A percentile compares a stretch with the other conserved stretches of the same genome.
Conservation (phyloP, 345 rosid genomes). For the Dimocarpus longan region DNA sequence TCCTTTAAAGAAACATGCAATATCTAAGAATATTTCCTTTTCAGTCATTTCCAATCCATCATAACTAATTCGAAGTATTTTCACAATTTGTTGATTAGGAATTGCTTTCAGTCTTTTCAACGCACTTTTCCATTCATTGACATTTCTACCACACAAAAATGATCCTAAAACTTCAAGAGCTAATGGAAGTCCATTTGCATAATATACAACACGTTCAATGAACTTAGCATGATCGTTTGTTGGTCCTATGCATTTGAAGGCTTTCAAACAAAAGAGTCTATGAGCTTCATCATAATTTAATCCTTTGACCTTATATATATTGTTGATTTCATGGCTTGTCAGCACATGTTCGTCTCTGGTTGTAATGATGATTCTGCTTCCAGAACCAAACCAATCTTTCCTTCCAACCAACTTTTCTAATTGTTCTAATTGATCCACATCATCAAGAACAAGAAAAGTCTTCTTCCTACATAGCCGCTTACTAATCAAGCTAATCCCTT, state of each 20-base stretch:
- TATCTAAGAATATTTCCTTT: not conserved
- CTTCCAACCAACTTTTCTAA: too few relatives aligned
- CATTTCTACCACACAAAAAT: not conserved
- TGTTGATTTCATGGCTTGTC: too few relatives aligned
- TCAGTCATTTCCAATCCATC: not conserved
- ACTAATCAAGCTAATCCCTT: too few relatives aligned
- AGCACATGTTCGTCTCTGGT: too few relatives aligned
- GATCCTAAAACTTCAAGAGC: not conserved
- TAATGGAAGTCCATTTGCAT: not conserved
- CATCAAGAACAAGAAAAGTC: too few relatives aligned
- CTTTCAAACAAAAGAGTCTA: not conserved
- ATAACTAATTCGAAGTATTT: not conserved
- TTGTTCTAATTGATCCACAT: too few relatives aligned
- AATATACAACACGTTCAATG: not conserved
- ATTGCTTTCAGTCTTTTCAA: not conserved
- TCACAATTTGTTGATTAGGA: slow-evolving; percentile 13
- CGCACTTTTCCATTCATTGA: slow-evolving; percentile 11
- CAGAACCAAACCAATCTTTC: too few relatives aligned
- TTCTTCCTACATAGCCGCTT: too few relatives aligned
- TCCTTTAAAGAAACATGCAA: not conserved
- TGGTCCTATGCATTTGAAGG: not conserved
- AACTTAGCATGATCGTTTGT: not conserved
- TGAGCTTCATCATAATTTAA: too few relatives aligned
- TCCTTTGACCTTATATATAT: too few relatives aligned
- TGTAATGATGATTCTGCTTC: too few relatives aligned